These are phyloP conservation scores for Cryptococcus sp. DNA, from an alignment of 1,284 basidiomycete genomes.

Conservation along the genomic window DNA sequence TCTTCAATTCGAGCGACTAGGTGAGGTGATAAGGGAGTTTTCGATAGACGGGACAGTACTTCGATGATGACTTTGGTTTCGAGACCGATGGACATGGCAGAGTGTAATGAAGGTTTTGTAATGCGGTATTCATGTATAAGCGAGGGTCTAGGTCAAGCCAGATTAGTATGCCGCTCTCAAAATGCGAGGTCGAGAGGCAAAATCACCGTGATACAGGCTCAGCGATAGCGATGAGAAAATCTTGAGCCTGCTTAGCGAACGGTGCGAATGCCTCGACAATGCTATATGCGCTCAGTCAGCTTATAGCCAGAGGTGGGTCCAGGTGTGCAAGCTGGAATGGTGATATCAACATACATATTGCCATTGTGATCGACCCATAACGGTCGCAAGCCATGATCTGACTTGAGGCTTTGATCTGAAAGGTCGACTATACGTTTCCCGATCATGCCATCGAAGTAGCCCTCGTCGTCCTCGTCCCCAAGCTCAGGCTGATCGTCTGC, in stretches of 20 bases:
- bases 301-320: no score
- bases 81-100: conserved; percentile 95
- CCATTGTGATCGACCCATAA: conserved; percentile 94
- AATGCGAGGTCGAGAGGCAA: conserved; percentile 2
- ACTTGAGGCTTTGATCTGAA: conserved; percentile 73
- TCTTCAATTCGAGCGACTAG: conserved; percentile 83
- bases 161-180: background rate
- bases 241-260: conserved; percentile 96
- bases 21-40: conserved; percentile 85
- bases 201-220: conserved; percentile 97
- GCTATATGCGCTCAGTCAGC: conserved; percentile 24
- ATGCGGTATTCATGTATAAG: conserved; percentile 99
- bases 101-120: conserved; percentile 95
- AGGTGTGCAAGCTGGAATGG: no score
- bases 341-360: conserved; percentile 63
- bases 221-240: conserved; percentile 96
- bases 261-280: conserved; percentile 95
- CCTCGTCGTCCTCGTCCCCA: conserved; percentile 32
- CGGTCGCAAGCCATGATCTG: conserved; percentile 85
- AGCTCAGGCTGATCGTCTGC: conserved; percentile 27
- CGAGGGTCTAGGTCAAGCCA: conserved; percentile 66
- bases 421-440: conserved; percentile 39
- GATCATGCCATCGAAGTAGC: conserved; percentile 37
- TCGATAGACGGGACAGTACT: conserved; percentile 84
- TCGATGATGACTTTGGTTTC: conserved; percentile 99